A percentile compares a stretch with the other conserved stretches of the same genome.
Conservation (phyloP, 495 filamentous ascomycete species). For the Penicillium lividum region DNA sequence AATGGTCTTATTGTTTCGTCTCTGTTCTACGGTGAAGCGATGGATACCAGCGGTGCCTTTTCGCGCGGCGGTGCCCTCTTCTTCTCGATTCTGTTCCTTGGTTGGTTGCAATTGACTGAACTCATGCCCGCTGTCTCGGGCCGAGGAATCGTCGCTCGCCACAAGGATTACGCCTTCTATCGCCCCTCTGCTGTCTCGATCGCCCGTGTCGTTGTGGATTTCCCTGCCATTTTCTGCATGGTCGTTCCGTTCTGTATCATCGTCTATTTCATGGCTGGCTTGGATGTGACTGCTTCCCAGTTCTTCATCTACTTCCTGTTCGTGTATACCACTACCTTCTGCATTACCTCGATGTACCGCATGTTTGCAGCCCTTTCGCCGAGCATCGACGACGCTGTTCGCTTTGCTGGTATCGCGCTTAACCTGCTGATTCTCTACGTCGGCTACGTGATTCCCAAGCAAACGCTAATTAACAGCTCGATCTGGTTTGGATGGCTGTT, state of each 20-base stretch:
- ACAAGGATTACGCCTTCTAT: slow-evolving; percentile 78
- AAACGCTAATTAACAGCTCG: slow-evolving; percentile 57
- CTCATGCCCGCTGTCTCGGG: slow-evolving; percentile 68
- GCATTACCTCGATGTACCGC: slow-evolving; percentile 68
- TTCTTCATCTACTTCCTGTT: slow-evolving; percentile 76
- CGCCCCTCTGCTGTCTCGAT: slow-evolving; percentile 71
- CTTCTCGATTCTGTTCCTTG: slow-evolving; percentile 75
- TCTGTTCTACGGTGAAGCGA: slow-evolving; percentile 67
- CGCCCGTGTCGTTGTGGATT: slow-evolving; percentile 66
- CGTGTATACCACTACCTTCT: slow-evolving; percentile 67
- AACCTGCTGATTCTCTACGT: slow-evolving; percentile 74
- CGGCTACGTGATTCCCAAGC: slow-evolving; percentile 75
- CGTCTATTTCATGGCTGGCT: slow-evolving; percentile 67
- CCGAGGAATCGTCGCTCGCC: slow-evolving; percentile 61
- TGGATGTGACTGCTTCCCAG: slow-evolving; percentile 65
- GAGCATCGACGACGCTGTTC: slow-evolving; percentile 70
- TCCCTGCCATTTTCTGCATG: slow-evolving; percentile 65
- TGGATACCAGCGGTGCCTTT: slow-evolving; percentile 68
- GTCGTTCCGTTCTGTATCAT: slow-evolving; percentile 64
- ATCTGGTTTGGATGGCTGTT: slow-evolving; percentile 84
- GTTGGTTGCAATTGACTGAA: slow-evolving; percentile 73
- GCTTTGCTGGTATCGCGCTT: slow-evolving; percentile 67
- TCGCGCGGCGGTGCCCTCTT: slow-evolving; percentile 67
- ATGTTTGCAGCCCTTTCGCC: slow-evolving; percentile 76
- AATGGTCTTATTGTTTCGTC: slow-evolving; percentile 75